Evolutionary conservation across 73 alveolate genomes (phyloP), one percentile per base, ranked within the genome.

Genomic region (Durusdinium trenchii): DNA sequence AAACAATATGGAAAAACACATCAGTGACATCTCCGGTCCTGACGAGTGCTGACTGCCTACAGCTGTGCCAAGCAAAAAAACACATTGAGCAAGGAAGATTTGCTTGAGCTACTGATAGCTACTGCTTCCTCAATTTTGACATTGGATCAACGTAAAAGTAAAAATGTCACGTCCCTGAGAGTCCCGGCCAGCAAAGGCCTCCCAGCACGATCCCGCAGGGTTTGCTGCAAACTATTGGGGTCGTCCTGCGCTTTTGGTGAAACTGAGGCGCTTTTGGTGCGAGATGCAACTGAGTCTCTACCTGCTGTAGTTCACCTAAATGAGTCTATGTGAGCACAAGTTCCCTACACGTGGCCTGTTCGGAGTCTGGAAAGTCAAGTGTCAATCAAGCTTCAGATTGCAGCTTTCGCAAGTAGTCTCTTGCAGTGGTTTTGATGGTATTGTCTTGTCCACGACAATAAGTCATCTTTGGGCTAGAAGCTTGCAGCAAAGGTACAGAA

Each of bases 11-110:
- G n/a, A n/a, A n/a, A n/a, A n/a, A n/a, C n/a, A n/a, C n/a, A n/a
- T n/a, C n/a, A n/a, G n/a, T n/a, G n/a, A n/a, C n/a, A n/a, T n/a
- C 3, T 26, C 54, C 76, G 1, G 71, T 62, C 96, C 96, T 89
- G 96, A 46, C 96, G 96, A 28, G 96, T 89, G 96, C 96, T 89
- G 71, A 89, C 96, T 9, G 96, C 96, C 96, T 89, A 3, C 42
- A 61, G 7, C 84, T 42, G 7, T 23, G 32, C 69, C 69, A 57
- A 57, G 69, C 69, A 16, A 12, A 57, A 23, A 12, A 16, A 16
- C 69, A 57, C 69, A 57, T 12, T 16, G 69, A 57, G 12, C 69
- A 57, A 12, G 23, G 69, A 57, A 23, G 12, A 57, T 18, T 57
- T 57, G 71, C 71, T n/a, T n/a, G n/a, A n/a, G n/a, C n/a, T n/a